Evolutionary conservation across 352 stramenopile species (phyloP).

Genomic region (Pythium monospermum): DNA sequence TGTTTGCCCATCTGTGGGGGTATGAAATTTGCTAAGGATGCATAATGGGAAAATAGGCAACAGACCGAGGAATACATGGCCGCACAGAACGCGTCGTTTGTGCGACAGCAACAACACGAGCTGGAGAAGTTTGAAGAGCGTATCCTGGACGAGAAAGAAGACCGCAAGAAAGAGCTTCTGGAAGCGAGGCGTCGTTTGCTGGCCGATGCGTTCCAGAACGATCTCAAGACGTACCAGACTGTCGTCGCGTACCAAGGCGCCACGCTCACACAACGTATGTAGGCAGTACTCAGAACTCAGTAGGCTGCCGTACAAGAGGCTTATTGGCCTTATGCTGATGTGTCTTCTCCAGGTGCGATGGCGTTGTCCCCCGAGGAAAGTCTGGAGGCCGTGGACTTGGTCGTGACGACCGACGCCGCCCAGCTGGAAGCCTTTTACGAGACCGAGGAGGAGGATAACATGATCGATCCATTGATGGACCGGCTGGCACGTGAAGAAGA

Average conservation of each 20-base stretch:
- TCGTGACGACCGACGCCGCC: constrained; percentile 51
- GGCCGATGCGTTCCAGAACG: constrained; percentile 61
- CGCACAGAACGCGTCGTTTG: constrained; percentile 68
- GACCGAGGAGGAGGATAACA: constrained; percentile 33
- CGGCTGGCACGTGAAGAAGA: constrained; percentile 1
- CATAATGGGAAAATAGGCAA: constrained; percentile 25
- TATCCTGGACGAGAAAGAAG: constrained; percentile 64
- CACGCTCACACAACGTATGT: constrained; percentile 9
- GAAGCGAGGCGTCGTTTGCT: constrained; percentile 51
- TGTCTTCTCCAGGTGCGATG: constrained; percentile 4
- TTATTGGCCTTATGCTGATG: no score
- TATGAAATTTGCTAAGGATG: not conserved
- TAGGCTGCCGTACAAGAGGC: no score
- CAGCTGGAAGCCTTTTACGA: constrained; percentile 78
- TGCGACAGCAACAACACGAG: constrained; percentile 60
- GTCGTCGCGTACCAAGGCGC: constrained; percentile 51
- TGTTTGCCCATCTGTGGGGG: not conserved
- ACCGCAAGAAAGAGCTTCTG: constrained; percentile 46
- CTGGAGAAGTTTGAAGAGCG: constrained; percentile 63
- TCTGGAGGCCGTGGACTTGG: constrained; percentile 67
- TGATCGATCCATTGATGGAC: not conserved
- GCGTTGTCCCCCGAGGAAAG: constrained; percentile 28
- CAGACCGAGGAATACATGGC: constrained; percentile 72
- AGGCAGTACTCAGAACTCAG: no score
- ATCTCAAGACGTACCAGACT: constrained; percentile 78